Evolutionary conservation across 1,139 yeast genomes (phyloP).

Genomic region (Blastobotrys persicus): DNA sequence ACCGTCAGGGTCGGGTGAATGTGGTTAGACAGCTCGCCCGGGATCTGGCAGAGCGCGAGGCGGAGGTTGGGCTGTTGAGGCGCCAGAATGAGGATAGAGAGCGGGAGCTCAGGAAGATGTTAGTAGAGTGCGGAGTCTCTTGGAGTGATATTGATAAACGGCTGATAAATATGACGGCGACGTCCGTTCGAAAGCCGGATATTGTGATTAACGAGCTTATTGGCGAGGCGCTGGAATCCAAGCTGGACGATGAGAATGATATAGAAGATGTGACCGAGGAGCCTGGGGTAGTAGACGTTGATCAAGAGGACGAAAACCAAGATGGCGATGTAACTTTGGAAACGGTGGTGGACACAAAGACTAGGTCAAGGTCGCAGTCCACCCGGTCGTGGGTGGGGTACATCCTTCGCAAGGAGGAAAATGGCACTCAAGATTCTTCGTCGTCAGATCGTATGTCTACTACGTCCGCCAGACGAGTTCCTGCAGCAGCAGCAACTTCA

Average conservation of each 20-base stretch:
- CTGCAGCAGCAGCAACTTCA: too few relatives aligned
- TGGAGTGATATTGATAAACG: constrained; percentile 46
- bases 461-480: background rate
- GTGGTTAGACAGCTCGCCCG: constrained; percentile 49
- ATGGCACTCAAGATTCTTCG: background rate
- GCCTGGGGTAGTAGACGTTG: background rate
- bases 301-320: background rate
- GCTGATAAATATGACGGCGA: constrained; percentile 32
- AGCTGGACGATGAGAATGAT: background rate
- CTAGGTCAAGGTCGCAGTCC: background rate
- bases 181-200: constrained; percentile 30
- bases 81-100: constrained; percentile 47
- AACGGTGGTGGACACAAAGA: background rate
- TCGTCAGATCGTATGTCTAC: background rate
- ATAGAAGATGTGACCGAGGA: background rate
- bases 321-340: background rate
- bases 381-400: constrained; percentile 2
- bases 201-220: constrained; percentile 32
- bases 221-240: constrained; percentile 33
- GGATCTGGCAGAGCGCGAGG: constrained; percentile 50
- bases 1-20: constrained; percentile 43
- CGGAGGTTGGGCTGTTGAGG: constrained; percentile 45
- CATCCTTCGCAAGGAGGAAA: background rate
- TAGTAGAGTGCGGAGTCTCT: constrained; percentile 48
- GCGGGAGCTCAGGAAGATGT: constrained; percentile 43